Percentiles rank a stretch among this genome's conserved stretches.
These are phyloP conservation scores for Lasiosphaeria miniovina DNA, from an alignment of 495 filamentous ascomycete genomes.

Conservation along the genomic window DNA sequence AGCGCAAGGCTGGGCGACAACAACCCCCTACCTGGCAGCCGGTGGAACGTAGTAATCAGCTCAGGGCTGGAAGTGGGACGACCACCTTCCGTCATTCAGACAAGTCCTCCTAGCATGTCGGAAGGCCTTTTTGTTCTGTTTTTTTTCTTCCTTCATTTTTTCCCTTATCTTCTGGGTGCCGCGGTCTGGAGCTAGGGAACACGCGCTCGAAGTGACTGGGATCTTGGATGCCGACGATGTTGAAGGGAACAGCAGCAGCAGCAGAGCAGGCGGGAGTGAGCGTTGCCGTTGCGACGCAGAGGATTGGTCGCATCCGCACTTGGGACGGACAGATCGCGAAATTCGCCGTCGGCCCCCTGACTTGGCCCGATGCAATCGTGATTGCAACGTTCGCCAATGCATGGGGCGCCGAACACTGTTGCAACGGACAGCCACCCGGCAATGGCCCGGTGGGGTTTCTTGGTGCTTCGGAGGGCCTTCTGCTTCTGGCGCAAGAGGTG, in stretches of 20 bases:
- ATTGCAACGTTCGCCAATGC: slow-evolving; percentile 37
- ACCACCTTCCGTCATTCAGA: neutral
- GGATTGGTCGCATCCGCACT: slow-evolving; percentile 23
- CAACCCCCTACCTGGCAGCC: neutral
- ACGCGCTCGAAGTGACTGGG: neutral
- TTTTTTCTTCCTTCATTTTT: too few species aligned
- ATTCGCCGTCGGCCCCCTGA: slow-evolving; percentile 31
- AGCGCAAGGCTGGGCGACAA: slow-evolving; percentile 21
- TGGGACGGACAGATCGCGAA: slow-evolving; percentile 31
- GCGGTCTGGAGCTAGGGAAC: neutral
- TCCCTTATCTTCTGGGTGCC: too few species aligned
- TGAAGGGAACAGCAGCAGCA: slow-evolving; percentile 2
- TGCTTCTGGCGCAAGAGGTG: slow-evolving; percentile 11
- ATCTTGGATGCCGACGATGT: neutral
- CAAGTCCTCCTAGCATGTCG: too few species aligned
- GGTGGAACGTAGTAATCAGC: slow-evolving; percentile 10
- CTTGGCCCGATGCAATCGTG: slow-evolving; percentile 38
- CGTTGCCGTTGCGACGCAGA: slow-evolving; percentile 16
- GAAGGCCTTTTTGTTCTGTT: too few species aligned
- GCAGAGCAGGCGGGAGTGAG: slow-evolving; percentile 7
- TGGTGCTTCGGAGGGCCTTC: neutral
- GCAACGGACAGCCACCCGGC: slow-evolving; percentile 36
- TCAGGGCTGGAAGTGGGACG: neutral
- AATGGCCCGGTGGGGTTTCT: slow-evolving; percentile 23
- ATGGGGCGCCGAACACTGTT: slow-evolving; percentile 24